Conservation (phyloP, 1,139 yeast genomes). For the Blastobotrys serpentis region DNA sequence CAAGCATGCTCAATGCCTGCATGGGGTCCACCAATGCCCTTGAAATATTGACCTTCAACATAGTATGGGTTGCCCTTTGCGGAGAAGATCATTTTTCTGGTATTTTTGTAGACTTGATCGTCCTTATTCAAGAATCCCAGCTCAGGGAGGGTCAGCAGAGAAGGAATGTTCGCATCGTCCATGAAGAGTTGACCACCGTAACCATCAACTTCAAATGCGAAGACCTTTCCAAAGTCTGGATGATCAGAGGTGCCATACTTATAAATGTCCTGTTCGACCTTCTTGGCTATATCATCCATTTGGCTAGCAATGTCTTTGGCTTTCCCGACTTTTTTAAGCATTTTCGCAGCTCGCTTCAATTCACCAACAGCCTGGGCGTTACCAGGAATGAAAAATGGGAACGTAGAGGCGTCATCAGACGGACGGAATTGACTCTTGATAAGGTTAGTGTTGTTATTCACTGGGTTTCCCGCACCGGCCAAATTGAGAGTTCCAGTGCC, state of each 20-base stretch:
- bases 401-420: slow-evolving; percentile 78
- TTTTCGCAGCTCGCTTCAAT: slow-evolving; percentile 39
- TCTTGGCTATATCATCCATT: slow-evolving; percentile 43
- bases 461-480: slow-evolving; percentile 79
- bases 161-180: slow-evolving; percentile 91
- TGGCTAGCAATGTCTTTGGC: slow-evolving; percentile 26
- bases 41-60: slow-evolving; percentile 57
- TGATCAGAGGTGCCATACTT: slow-evolving; percentile 63
- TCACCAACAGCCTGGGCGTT: slow-evolving; percentile 74
- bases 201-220: slow-evolving; percentile 86
- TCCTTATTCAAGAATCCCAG: slow-evolving; percentile 55
- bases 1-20: slow-evolving; percentile 55
- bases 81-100: slow-evolving; percentile 70
- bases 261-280: slow-evolving; percentile 55
- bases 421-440: slow-evolving; percentile 81
- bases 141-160: slow-evolving; percentile 74
- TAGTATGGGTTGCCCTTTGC: slow-evolving; percentile 77
- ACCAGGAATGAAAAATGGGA: slow-evolving; percentile 79
- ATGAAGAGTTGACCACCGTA: slow-evolving; percentile 65
- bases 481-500: slow-evolving; percentile 79
- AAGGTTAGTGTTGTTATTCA: slow-evolving; percentile 61
- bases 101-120: slow-evolving; percentile 67
- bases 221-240: slow-evolving; percentile 67
- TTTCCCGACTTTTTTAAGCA: slow-evolving; percentile 23
- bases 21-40: slow-evolving; percentile 48